Evolutionary conservation across 805 yeast genomes (phyloP).

Genomic region (Priceomyces carsonii): DNA sequence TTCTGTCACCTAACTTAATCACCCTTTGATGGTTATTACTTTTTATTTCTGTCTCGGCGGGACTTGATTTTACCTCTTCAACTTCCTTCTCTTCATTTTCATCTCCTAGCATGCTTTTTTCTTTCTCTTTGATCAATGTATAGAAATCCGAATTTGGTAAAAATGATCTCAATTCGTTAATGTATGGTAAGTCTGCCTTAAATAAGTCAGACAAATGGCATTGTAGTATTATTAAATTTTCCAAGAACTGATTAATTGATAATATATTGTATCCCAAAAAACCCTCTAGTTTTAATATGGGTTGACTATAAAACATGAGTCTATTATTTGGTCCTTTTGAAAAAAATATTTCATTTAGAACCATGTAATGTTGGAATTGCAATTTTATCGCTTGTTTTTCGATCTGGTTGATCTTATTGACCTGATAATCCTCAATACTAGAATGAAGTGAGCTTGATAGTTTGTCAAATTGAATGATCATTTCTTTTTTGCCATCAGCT

Average conservation of each 20-base stretch:
- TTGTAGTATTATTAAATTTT: slow-evolving; percentile 26
- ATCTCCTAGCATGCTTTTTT: slow-evolving; percentile 24
- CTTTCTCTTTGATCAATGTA: slow-evolving; percentile 33
- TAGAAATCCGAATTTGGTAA: slow-evolving; percentile 26
- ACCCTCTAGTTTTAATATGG: slow-evolving; percentile 24
- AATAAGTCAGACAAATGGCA: slow-evolving; percentile 18
- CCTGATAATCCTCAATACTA: slow-evolving; percentile 8
- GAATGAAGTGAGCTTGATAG: neutral
- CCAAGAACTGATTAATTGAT: slow-evolving; percentile 31
- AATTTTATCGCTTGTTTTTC: slow-evolving; percentile 25
- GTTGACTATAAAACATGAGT: slow-evolving; percentile 24
- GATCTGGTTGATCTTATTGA: slow-evolving; percentile 17
- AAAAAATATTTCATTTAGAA: slow-evolving; percentile 27
- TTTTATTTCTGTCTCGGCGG: slow-evolving; percentile 12
- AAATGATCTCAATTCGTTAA: slow-evolving; percentile 19
- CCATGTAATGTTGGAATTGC: slow-evolving; percentile 22
- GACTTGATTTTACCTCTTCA: slow-evolving; percentile 5
- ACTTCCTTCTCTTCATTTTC: slow-evolving; percentile 13
- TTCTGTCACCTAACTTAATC: slow-evolving; percentile 30
- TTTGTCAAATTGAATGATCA: slow-evolving; percentile 2
- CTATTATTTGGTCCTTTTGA: slow-evolving; percentile 6
- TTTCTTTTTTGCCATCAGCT: slow-evolving; percentile 12
- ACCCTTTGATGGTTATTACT: slow-evolving; percentile 20
- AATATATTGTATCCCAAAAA: slow-evolving; percentile 29
- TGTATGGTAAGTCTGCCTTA: slow-evolving; percentile 23